Evolutionary conservation across 805 yeast genomes (phyloP).

Genomic region (Candida pini): DNA sequence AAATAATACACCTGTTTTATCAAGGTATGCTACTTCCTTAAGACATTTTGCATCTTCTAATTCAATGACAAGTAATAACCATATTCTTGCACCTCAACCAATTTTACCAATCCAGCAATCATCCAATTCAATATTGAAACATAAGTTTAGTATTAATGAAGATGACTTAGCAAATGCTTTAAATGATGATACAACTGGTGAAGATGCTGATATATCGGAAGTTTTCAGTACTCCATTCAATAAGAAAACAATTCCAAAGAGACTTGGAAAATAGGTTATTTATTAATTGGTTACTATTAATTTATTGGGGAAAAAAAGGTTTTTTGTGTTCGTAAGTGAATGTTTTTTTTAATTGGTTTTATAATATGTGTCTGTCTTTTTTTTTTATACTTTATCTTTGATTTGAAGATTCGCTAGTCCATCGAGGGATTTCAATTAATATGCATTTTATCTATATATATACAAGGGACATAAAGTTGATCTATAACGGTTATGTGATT

Average conservation of each 20-base stretch:
- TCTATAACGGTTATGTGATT: background rate
- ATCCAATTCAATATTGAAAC: background rate
- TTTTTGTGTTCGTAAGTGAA: too few species aligned
- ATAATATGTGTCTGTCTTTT: background rate
- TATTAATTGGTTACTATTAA: too few species aligned
- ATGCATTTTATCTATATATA: slow-evolving; percentile 1
- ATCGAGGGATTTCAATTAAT: slow-evolving; percentile 1
- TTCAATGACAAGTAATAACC: too few species aligned
- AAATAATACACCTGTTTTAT: background rate
- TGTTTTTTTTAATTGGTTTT: background rate
- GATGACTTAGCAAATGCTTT: slow-evolving; percentile 27
- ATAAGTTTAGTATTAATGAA: slow-evolving; percentile 23
- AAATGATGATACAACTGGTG: slow-evolving; percentile 9
- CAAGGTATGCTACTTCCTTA: background rate
- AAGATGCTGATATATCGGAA: slow-evolving; percentile 2
- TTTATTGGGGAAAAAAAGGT: too few species aligned
- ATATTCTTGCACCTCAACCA: background rate
- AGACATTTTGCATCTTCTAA: too few species aligned
- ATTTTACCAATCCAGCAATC: background rate
- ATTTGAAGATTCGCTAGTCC: too few species aligned
- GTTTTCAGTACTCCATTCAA: slow-evolving; percentile 6
- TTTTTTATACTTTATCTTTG: background rate
- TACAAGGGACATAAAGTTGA: slow-evolving; percentile 1
- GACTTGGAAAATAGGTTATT: slow-evolving; percentile 1
- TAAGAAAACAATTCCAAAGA: too few species aligned